Conservation (phyloP, 495 filamentous ascomycete species). For the Penicillium fimorum region DNA sequence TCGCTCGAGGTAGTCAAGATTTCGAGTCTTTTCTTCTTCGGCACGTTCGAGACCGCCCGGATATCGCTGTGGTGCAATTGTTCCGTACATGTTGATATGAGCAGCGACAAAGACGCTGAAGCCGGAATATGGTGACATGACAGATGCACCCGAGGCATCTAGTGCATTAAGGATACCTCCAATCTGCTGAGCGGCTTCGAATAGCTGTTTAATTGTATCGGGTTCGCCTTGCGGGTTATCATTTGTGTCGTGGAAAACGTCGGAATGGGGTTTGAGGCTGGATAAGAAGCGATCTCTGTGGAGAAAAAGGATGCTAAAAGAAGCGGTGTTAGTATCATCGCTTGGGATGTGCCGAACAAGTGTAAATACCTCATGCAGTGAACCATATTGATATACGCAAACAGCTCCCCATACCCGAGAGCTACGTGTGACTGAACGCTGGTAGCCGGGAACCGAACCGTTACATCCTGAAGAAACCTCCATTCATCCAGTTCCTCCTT, state of each 20-base stretch:
- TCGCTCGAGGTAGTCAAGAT: slow-evolving; percentile 40
- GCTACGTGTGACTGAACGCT: slow-evolving; percentile 43
- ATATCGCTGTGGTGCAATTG: slow-evolving; percentile 37
- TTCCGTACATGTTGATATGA: slow-evolving; percentile 50
- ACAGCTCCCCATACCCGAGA: slow-evolving; percentile 43
- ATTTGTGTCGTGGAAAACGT: slow-evolving; percentile 25
- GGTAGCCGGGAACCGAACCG: slow-evolving; percentile 40
- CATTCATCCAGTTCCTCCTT: slow-evolving; percentile 45
- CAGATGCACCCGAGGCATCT: slow-evolving; percentile 35
- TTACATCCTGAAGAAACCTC: slow-evolving; percentile 41
- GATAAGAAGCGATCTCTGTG: slow-evolving; percentile 44
- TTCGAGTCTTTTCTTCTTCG: slow-evolving; percentile 36
- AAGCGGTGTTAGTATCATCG: not conserved
- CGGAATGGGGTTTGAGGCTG: slow-evolving; percentile 29
- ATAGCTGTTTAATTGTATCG: slow-evolving; percentile 37
- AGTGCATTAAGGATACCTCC: slow-evolving; percentile 36
- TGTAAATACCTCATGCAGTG: slow-evolving; percentile 43
- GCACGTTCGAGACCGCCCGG: slow-evolving; percentile 40
- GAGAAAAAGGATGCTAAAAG: slow-evolving; percentile 38
- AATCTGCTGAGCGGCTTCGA: slow-evolving; percentile 41
- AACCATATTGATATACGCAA: slow-evolving; percentile 46
- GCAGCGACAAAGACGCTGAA: slow-evolving; percentile 48
- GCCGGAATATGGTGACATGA: slow-evolving; percentile 46
- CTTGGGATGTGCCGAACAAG: not conserved
- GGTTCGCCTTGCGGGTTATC: slow-evolving; percentile 20